Evolutionary conservation across 257 asterid species (phyloP), one percentile per base, ranked within the genome.

Genomic region (Petrea volubilis): DNA sequence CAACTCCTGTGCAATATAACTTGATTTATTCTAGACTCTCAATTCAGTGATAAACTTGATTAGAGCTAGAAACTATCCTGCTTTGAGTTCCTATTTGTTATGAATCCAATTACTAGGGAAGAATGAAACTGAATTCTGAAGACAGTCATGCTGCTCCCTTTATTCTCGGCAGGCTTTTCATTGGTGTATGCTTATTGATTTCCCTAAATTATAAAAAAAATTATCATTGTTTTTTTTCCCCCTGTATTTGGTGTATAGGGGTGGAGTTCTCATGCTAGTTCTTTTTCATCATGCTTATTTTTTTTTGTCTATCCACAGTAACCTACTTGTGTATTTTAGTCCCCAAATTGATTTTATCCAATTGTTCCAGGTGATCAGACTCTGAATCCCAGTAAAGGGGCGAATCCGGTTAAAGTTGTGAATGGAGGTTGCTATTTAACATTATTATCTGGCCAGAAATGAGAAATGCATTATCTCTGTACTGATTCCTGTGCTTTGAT

Each of bases 391-490:
- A 77, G 79, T 82, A 83, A 83, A 83, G 80, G 76, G 77, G 76
- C 25, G 62, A 76, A 73, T 77, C 67, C 98, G 28, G 81, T 85
- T 64, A 87, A 78, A 87, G 80, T 90, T 79, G 96, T 90, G 76
- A 90, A 87, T 77, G 98, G 97, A 90, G 97, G 98, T 93, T 70
- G 80, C 36, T 77, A 38, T 63, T 73, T 52, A 33, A 64, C 63
- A 44, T 64, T 71, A 51, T 68, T 60, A 18, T 67, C 46, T 58
- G 60, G 21, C 55, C 33, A 10, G 13, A 53, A 60, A 73, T 20
- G 24, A 44, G 46, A 60, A 51, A 62, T 31, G 67, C 64, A 60
- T 59, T 63, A 47, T 55, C 61, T 28, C 61, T 28, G 41, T 77
- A 60, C 72, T 71, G 51, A 34, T 27, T 64, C 29, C 24, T 71